These are phyloP conservation scores for Pythium biforme DNA, from an alignment of 352 stramenopile genomes.

Conservation along the genomic window DNA sequence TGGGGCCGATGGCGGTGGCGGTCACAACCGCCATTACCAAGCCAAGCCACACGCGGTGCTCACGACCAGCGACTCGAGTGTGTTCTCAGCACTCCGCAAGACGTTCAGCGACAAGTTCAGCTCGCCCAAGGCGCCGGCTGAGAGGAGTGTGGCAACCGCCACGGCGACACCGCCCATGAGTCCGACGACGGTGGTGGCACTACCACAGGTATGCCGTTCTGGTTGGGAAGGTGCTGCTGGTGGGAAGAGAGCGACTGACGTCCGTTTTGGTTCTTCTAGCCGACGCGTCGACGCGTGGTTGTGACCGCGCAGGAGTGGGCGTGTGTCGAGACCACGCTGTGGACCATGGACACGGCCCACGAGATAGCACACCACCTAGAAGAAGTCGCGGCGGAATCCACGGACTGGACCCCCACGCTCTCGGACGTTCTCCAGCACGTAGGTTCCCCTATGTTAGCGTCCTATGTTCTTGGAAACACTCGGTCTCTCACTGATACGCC, in stretches of 20 bases:
- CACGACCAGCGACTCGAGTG: conserved; percentile 11
- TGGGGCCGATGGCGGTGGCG: neutral
- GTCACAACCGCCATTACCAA: too few relatives aligned
- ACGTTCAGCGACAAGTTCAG: conserved; percentile 29
- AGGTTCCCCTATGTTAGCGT: neutral
- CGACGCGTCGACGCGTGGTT: conserved; percentile 3
- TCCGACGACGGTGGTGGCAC: conserved; percentile 4
- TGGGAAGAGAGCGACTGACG: too few relatives aligned
- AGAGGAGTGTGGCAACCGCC: neutral
- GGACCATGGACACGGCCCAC: conserved; percentile 46
- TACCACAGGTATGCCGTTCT: conserved; percentile 6
- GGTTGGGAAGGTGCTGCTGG: too few relatives aligned
- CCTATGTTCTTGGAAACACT: too few relatives aligned
- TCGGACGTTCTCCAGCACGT: conserved; percentile 5
- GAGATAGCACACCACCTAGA: too few relatives aligned
- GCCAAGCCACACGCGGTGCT: neutral
- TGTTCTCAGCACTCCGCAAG: conserved; percentile 25
- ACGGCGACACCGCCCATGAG: conserved; percentile 9
- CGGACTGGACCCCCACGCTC: too few relatives aligned
- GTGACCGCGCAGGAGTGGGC: conserved; percentile 36
- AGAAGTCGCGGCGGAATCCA: neutral
- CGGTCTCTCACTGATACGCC: too few relatives aligned
- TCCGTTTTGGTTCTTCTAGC: neutral
- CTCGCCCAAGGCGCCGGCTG: conserved; percentile 13
- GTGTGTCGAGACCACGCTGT: conserved; percentile 55